Evolutionary conservation across 768 basidiomycete species (phyloP).

Genomic region (Leccinum rimulosum): DNA sequence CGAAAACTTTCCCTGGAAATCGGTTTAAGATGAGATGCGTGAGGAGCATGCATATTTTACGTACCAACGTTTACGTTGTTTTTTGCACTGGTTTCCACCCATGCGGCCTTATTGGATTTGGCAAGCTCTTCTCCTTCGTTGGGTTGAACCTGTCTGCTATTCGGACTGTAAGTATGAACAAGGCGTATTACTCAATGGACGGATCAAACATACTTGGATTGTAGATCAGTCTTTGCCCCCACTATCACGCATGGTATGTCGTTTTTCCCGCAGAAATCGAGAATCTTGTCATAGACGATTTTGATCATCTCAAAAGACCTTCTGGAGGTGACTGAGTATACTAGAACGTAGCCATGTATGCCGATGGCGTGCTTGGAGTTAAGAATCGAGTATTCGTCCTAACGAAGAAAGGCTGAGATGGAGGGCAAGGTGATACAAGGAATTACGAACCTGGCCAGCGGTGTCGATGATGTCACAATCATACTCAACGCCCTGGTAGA

Average conservation of each 20-base stretch:
- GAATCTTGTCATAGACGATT: constrained; percentile 90
- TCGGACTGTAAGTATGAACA: constrained; percentile 32
- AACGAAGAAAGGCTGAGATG: constrained; percentile 5
- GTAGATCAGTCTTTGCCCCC: constrained; percentile 87
- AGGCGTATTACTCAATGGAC: constrained; percentile 9
- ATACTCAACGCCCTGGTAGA: constrained; percentile 86
- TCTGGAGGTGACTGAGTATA: constrained; percentile 88
- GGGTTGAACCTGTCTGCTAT: constrained; percentile 68
- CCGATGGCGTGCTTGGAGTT: constrained; percentile 94
- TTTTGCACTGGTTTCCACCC: constrained; percentile 89
- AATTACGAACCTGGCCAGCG: constrained; percentile 79
- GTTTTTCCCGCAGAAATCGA: constrained; percentile 79
- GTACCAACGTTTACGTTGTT: constrained; percentile 82
- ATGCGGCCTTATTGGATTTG: constrained; percentile 67
- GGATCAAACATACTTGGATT: constrained; percentile 55
- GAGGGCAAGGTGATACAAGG: neutral
- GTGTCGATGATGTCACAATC: constrained; percentile 98
- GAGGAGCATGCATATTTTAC: constrained; percentile 34
- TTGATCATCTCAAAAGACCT: constrained; percentile 95
- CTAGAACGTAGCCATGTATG: constrained; percentile 95
- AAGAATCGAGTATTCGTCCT: constrained; percentile 94
- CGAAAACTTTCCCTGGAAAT: constrained; percentile 71
- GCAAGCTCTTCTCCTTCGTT: constrained; percentile 78
- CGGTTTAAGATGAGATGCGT: neutral
- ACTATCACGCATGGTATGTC: constrained; percentile 93